Percentiles rank a stretch among this genome's conserved stretches.
Conservation (phyloP, 2,329 filamentous ascomycete species). For the Talaromyces sp. region DNA sequence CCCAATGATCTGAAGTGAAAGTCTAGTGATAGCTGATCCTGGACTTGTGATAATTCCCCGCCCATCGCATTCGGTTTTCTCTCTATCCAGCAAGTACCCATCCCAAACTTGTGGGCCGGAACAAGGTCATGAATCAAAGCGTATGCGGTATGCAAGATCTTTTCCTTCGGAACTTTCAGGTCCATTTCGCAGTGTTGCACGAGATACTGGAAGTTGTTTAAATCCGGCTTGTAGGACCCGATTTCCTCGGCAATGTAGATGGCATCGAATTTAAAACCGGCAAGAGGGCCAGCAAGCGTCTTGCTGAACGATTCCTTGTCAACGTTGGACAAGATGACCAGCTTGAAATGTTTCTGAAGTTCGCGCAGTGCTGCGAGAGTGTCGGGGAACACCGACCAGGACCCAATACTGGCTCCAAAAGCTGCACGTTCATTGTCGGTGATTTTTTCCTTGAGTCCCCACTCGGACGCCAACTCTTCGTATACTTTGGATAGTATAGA, state of each 20-base stretch:
- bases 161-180: conserved; percentile 10
- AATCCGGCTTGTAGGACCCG: conserved; percentile 12
- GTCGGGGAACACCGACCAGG: conserved; percentile 11
- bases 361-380: conserved; percentile 13
- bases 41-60: conserved; percentile 8
- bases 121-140: conserved; percentile 10
- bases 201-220: conserved; percentile 13
- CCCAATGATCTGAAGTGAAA: conserved; percentile 12
- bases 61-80: conserved; percentile 10
- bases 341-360: conserved; percentile 13
- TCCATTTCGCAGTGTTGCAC: conserved; percentile 2
- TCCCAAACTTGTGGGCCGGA: conserved; percentile 5
- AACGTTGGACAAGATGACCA: conserved; percentile 16
- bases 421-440: conserved; percentile 1
- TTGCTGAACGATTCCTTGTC: conserved; percentile 13
- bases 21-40: conserved; percentile 15
- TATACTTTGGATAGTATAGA: conserved; percentile 15
- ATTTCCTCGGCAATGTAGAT: conserved; percentile 14
- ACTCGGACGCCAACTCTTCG: conserved; percentile 13
- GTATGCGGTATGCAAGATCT: conserved; percentile 13
- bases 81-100: conserved; percentile 13
- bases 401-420: conserved; percentile 15
- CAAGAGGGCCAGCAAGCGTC: conserved; percentile 7
- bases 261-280: conserved; percentile 14
- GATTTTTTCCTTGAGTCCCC: conserved; percentile 8